A percentile compares a stretch with the other conserved stretches of the same genome.
phyloP scores from a whole-genome alignment of 768 basidiomycete species.

The Lanmaoa pseudosensibilis region DNA sequence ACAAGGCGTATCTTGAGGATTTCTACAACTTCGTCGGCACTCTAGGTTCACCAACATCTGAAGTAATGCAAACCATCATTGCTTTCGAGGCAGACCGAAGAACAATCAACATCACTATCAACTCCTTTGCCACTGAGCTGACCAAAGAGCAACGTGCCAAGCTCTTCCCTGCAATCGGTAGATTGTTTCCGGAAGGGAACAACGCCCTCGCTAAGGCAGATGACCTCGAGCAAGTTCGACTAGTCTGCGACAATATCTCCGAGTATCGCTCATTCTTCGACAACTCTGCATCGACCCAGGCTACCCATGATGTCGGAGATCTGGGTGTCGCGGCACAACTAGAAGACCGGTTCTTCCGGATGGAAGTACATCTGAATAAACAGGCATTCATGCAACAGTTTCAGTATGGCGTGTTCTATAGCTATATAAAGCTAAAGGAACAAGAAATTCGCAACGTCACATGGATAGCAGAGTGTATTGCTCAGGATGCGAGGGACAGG shows the following conservation, averaged over 20 bases:
- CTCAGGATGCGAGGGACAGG: slow-evolving; percentile 93
- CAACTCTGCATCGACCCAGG: no score
- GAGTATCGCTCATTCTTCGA: slow-evolving; percentile 94
- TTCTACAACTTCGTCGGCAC: slow-evolving; percentile 83
- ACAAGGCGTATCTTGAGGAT: slow-evolving; percentile 98
- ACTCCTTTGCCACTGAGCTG: slow-evolving; percentile 95
- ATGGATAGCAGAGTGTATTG: slow-evolving; percentile 98
- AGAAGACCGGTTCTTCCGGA: slow-evolving; percentile 93
- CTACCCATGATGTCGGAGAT: slow-evolving; percentile 39
- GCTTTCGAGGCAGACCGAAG: slow-evolving; percentile 96
- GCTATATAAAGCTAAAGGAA: slow-evolving; percentile 90
- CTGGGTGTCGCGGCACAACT: slow-evolving; percentile 62
- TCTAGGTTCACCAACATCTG: slow-evolving; percentile 81
- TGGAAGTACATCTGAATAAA: slow-evolving; percentile 94
- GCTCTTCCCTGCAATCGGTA: slow-evolving; percentile 92
- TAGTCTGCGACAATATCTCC: slow-evolving; percentile 79
- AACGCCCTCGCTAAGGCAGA: slow-evolving; percentile 92
- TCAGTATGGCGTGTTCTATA: slow-evolving; percentile 90
- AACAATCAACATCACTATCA: slow-evolving; percentile 98
- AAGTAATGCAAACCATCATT: slow-evolving; percentile 90
- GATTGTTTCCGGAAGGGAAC: slow-evolving; percentile 94
- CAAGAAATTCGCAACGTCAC: slow-evolving; percentile 87
- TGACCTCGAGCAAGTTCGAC: slow-evolving; percentile 90
- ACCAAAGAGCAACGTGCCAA: slow-evolving; percentile 93
- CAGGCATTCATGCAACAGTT: slow-evolving; percentile 95